A percentile compares a stretch with the other conserved stretches of the same genome.
Evolutionary conservation across 495 filamentous ascomycete species (phyloP).

Genomic region (Terfezia claveryi): DNA sequence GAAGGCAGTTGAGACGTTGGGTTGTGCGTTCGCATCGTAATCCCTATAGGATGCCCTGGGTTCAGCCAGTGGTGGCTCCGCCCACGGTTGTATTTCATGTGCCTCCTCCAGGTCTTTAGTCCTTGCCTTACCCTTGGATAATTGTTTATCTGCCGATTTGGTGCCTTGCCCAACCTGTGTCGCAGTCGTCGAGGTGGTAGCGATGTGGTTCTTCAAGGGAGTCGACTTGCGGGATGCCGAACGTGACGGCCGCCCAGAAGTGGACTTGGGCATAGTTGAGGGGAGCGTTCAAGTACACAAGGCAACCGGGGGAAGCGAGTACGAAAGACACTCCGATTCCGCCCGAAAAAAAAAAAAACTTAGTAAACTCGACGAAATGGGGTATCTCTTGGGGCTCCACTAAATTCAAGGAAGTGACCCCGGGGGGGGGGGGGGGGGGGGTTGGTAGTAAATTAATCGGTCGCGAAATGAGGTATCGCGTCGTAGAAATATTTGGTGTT

Average conservation of each 20-base stretch:
- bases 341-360: not conserved
- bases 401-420: not conserved
- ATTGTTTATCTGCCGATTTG: not conserved
- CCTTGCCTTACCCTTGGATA: not conserved
- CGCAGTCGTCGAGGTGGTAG: not conserved
- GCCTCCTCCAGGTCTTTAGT: not conserved
- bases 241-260: not conserved
- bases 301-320: not conserved
- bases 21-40: constrained; percentile 15
- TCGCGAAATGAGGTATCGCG: not conserved
- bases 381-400: not conserved
- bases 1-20: constrained; percentile 11
- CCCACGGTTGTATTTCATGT: constrained; percentile 6
- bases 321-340: not conserved
- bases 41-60: constrained; percentile 19
- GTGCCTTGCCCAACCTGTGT: not conserved
- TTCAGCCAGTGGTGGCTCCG: constrained; percentile 16
- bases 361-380: not conserved
- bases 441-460: not conserved
- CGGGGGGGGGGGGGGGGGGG: not conserved
- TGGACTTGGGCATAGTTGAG: not conserved
- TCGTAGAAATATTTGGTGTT: not conserved
- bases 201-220: not conserved
- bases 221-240: not conserved
- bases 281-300: not conserved